phyloP scores from a whole-genome alignment of 73 alveolate genomes.

The Paramecium sexaurelia region DNA sequence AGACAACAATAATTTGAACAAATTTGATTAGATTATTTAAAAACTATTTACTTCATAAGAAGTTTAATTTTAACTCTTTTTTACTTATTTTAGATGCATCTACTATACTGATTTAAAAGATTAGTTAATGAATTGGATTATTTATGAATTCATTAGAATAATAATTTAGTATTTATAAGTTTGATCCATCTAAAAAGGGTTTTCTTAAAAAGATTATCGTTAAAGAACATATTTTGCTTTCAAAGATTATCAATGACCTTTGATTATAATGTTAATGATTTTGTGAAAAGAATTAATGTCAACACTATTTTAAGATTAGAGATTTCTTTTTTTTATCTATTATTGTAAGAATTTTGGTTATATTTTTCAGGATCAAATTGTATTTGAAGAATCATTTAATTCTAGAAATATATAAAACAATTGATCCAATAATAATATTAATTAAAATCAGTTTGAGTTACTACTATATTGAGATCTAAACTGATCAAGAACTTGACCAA shows the following conservation, averaged over 20 bases:
- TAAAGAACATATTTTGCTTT: background rate
- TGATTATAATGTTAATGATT: background rate
- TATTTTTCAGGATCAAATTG: background rate
- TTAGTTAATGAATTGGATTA: background rate
- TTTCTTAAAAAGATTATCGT: background rate
- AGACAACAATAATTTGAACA: no score
- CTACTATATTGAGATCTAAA: constrained; percentile 25
- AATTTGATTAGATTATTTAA: no score
- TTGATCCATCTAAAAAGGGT: background rate
- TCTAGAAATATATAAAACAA: background rate
- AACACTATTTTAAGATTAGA: background rate
- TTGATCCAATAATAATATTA: constrained; percentile 18
- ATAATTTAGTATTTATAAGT: background rate
- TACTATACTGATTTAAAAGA: background rate
- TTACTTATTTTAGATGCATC: background rate
- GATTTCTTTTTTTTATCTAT: background rate
- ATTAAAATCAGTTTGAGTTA: constrained; percentile 41
- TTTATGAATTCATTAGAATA: background rate
- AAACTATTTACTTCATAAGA: no score
- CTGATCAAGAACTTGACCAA: constrained; percentile 24
- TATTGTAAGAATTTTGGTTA: background rate
- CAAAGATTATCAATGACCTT: background rate
- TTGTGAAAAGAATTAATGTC: background rate
- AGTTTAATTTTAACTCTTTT: no score
- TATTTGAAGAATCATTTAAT: background rate